Evolutionary conservation across 495 filamentous ascomycete species (phyloP).

Genomic region (Penicillium manginii): DNA sequence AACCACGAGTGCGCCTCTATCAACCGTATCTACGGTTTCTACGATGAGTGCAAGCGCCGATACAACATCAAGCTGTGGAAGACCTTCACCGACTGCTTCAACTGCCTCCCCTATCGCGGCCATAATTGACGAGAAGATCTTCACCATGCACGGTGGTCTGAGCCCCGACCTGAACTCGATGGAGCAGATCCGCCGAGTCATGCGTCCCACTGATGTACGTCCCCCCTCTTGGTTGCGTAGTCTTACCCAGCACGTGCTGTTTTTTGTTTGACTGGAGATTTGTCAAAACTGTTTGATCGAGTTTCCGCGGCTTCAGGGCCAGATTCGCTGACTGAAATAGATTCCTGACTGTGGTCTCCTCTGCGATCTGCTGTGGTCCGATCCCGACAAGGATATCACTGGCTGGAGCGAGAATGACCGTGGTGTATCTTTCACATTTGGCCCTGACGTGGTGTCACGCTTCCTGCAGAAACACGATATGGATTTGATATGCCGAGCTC

Average conservation of each 20-base stretch:
- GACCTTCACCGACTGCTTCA: conserved; percentile 99
- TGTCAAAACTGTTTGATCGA: conserved; percentile 35
- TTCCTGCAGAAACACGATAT: conserved; percentile 99
- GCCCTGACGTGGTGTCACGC: conserved; percentile 96
- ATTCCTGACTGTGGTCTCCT: conserved; percentile 98
- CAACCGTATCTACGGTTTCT: conserved; percentile 99
- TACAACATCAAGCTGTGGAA: conserved; percentile 99
- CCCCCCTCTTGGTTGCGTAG: not conserved
- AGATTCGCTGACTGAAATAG: conserved; percentile 62
- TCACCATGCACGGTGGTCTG: conserved; percentile 98
- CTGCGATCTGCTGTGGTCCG: conserved; percentile 97
- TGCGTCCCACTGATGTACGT: conserved; percentile 98
- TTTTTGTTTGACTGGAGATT: conserved; percentile 10
- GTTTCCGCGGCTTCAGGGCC: conserved; percentile 45
- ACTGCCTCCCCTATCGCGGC: conserved; percentile 98
- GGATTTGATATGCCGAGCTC: conserved; percentile 98
- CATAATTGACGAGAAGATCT: conserved; percentile 99
- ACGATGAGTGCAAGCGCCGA: conserved; percentile 98
- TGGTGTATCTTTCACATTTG: conserved; percentile 98
- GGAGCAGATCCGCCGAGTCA: conserved; percentile 99
- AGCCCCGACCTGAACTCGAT: conserved; percentile 98
- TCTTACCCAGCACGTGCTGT: conserved; percentile 14
- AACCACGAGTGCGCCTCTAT: conserved; percentile 99
- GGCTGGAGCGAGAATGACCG: conserved; percentile 99
- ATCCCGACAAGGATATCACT: conserved; percentile 99